Base-by-base conservation (phyloP, 495 filamentous ascomycete genomes). In the Pyrenula massariospora region DNA sequence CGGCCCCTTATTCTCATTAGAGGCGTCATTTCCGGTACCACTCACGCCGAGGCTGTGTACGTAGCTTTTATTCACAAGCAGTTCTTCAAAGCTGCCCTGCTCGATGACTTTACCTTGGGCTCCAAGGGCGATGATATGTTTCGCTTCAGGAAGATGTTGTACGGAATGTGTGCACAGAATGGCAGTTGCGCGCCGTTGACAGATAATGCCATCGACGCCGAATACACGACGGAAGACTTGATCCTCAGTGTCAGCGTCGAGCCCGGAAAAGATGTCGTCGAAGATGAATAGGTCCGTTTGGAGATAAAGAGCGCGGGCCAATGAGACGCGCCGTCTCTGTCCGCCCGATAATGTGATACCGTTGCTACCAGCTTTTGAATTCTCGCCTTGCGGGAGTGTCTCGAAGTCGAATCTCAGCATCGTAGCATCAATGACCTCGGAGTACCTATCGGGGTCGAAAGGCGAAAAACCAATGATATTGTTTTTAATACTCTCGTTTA, bases 261-360 rank as follows among this genome's bases (percentile, higher is more conserved):
- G 63, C 0, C 68, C 75, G 58, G 70, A 79, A 3, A 82, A 65
- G n/a, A 76, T 60, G 58, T 83, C 74, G 50, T 77, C 74, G 3
- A 78, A 57, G 2, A 79, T 65, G 2, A 76, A n/a, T 2, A 77
- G 42, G 5, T 66, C 57, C 10, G 64, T 58, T 2, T 66, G 48
- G 1, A 72, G 42, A 56, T 80, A 81, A 0, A 82, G 53, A 48
- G 72, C 72, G 22, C 79, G 61, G 12, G 78, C 78, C 1, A 81
- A 54, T 3, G 71, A 68, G 22, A 75, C 64, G 10, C 70, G 62
- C 53, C 69, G 66, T 47, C 65, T 70, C 58, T 75, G 71, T 1
- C 71, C 70, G 10, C 70, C 71, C 20, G 62, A 67, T 10, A 75
- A 55, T 3, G 64, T 59, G 24, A 70, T 64, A 0, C 71, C 72